A percentile compares a stretch with the other conserved stretches of the same genome.
These are phyloP conservation scores for Tetracladium setigerum DNA, from an alignment of 495 filamentous ascomycete genomes.

Conservation along the genomic window DNA sequence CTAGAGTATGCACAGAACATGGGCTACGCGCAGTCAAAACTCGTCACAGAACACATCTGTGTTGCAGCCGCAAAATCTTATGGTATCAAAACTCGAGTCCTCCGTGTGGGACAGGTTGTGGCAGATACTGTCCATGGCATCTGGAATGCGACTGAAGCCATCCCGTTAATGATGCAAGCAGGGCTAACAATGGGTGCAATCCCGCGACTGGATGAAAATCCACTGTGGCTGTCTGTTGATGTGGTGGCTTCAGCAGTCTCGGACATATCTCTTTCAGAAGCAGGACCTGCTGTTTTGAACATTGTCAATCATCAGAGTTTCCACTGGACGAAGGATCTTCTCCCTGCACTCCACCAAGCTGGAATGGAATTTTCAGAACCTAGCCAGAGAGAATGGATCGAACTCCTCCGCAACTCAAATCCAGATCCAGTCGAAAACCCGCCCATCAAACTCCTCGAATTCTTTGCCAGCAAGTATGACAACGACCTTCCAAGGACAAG, in stretches of 20 bases:
- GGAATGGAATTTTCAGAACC: slow-evolving; percentile 38
- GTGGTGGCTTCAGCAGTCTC: background rate
- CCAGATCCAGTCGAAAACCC: slow-evolving; percentile 46
- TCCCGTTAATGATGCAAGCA: slow-evolving; percentile 48
- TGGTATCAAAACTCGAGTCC: slow-evolving; percentile 29
- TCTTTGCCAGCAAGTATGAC: slow-evolving; percentile 40
- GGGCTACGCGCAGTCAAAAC: slow-evolving; percentile 55
- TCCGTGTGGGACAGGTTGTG: slow-evolving; percentile 51
- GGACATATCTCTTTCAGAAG: background rate
- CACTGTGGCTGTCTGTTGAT: background rate
- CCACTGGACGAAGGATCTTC: slow-evolving; percentile 38
- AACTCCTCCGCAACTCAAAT: slow-evolving; percentile 31
- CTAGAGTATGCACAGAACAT: slow-evolving; percentile 25
- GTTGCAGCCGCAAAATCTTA: slow-evolving; percentile 25
- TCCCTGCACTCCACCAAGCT: slow-evolving; percentile 33
- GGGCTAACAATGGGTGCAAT: slow-evolving; percentile 38
- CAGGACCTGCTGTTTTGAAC: slow-evolving; percentile 37
- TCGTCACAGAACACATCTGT: slow-evolving; percentile 48
- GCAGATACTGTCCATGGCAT: slow-evolving; percentile 45
- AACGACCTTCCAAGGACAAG: slow-evolving; percentile 22
- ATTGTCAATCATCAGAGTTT: slow-evolving; percentile 41
- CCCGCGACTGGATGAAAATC: slow-evolving; percentile 36
- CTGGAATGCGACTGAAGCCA: slow-evolving; percentile 56
- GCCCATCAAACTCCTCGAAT: slow-evolving; percentile 48
- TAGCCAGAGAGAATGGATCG: slow-evolving; percentile 38